Conservation (phyloP, 768 basidiomycete species). For the Ephemerocybe angulata region DNA sequence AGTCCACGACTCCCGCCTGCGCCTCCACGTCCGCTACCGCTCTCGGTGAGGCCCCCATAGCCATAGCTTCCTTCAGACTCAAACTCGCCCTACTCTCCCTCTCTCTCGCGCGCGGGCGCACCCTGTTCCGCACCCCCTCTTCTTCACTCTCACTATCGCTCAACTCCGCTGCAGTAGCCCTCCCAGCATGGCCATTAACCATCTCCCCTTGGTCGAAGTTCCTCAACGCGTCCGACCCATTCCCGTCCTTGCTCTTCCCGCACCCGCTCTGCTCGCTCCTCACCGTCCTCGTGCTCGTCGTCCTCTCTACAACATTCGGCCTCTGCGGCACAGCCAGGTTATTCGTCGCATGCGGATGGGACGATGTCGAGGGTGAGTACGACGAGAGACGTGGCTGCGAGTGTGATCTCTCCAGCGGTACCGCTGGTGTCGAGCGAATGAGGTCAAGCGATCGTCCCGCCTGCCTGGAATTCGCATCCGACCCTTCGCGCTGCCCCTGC, state of each 20-base stretch:
- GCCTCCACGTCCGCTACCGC: neutral
- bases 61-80: neutral
- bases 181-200: neutral
- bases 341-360: no score
- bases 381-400: no score
- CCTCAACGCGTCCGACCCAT: neutral
- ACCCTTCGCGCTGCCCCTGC: neutral
- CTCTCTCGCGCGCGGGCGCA: no score
- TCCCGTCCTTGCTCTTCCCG: neutral
- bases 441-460: no score
- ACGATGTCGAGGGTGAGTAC: neutral
- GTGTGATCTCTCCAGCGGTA: no score
- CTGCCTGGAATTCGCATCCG: no score
- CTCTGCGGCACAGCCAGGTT: neutral
- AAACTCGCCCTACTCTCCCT: neutral
- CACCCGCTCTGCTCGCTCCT: neutral
- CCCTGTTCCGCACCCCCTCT: neutral
- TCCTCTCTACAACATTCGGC: neutral
- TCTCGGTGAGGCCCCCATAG: no score
- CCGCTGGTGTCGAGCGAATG: no score
- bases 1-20: neutral
- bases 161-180: no score
- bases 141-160: no score
- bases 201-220: conserved; percentile 8
- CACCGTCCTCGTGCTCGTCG: conserved; percentile 6